Percentiles rank a stretch among this genome's conserved stretches.
These are phyloP conservation scores for Colletotrichum euphorbiae DNA, from an alignment of 2,329 filamentous ascomycete genomes.

Conservation along the genomic window DNA sequence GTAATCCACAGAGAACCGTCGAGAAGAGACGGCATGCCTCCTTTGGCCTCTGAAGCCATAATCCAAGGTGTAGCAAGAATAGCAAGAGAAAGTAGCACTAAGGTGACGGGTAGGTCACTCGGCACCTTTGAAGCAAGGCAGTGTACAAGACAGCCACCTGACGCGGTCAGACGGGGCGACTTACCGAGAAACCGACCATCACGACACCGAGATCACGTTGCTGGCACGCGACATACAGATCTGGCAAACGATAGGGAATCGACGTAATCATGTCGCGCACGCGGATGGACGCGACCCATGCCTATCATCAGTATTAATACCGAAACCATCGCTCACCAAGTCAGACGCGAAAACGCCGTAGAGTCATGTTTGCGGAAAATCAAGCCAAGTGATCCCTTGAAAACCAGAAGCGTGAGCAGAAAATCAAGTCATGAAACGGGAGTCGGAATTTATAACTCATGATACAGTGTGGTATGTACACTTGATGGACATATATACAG, in stretches of 20 bases:
- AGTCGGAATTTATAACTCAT: constrained; percentile 31
- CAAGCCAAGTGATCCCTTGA: constrained; percentile 21
- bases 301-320: not conserved
- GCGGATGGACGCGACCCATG: constrained; percentile 3
- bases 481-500: constrained; percentile 55
- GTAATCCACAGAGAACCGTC: too few species aligned
- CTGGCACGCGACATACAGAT: not conserved
- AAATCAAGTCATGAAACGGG: constrained; percentile 21
- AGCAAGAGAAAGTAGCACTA: not conserved
- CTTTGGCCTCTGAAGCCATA: constrained; percentile 12
- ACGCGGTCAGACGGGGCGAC: constrained; percentile 26
- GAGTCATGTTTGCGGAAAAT: not conserved
- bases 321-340: too few species aligned
- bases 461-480: constrained; percentile 44
- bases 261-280: not conserved
- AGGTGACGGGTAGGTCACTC: constrained; percentile 24
- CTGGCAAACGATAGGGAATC: not conserved
- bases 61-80: not conserved
- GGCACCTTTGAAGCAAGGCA: constrained; percentile 12
- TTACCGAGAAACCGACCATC: constrained; percentile 12
- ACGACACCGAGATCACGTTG: constrained; percentile 13
- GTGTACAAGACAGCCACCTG: constrained; percentile 30
- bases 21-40: not conserved
- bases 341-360: too few species aligned
- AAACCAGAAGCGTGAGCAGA: not conserved